Evolutionary conservation across 805 yeast species (phyloP).

Genomic region (Saccharomycopsis fermentans): DNA sequence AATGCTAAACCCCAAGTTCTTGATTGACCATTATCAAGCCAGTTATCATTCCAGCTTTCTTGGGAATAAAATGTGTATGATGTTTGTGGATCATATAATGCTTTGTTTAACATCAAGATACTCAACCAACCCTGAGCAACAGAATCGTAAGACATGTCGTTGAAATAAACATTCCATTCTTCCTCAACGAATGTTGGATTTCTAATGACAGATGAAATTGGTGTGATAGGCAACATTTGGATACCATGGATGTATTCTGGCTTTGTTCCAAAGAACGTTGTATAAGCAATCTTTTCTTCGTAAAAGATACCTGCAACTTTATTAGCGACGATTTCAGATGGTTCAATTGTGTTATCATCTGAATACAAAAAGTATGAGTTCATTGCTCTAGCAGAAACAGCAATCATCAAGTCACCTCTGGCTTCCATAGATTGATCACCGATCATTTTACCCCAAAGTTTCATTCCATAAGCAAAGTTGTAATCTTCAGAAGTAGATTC

Average conservation of each 20-base stretch:
- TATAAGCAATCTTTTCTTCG: slow-evolving; percentile 64
- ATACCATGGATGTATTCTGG: slow-evolving; percentile 65
- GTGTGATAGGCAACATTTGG: slow-evolving; percentile 67
- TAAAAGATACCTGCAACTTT: slow-evolving; percentile 60
- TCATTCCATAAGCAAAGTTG: slow-evolving; percentile 58
- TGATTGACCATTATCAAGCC: slow-evolving; percentile 78
- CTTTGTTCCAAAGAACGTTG: slow-evolving; percentile 58
- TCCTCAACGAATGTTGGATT: slow-evolving; percentile 39
- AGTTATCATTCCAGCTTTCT: slow-evolving; percentile 37
- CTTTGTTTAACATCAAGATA: slow-evolving; percentile 53
- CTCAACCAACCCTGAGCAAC: slow-evolving; percentile 61
- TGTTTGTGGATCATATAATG: slow-evolving; percentile 55
- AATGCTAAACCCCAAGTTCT: slow-evolving; percentile 82
- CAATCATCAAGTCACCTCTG: slow-evolving; percentile 49
- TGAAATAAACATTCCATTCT: slow-evolving; percentile 50
- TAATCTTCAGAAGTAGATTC: slow-evolving; percentile 66
- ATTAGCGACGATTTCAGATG: slow-evolving; percentile 41
- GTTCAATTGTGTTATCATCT: slow-evolving; percentile 40
- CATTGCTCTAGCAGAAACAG: slow-evolving; percentile 45
- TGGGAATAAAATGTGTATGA: slow-evolving; percentile 55
- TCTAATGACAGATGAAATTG: slow-evolving; percentile 48
- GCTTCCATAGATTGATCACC: slow-evolving; percentile 43
- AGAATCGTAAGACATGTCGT: slow-evolving; percentile 27
- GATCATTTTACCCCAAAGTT: slow-evolving; percentile 54
- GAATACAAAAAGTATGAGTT: slow-evolving; percentile 43